Base-by-base conservation (phyloP, 345 rosid genomes). In the Turnera subulata region DNA sequence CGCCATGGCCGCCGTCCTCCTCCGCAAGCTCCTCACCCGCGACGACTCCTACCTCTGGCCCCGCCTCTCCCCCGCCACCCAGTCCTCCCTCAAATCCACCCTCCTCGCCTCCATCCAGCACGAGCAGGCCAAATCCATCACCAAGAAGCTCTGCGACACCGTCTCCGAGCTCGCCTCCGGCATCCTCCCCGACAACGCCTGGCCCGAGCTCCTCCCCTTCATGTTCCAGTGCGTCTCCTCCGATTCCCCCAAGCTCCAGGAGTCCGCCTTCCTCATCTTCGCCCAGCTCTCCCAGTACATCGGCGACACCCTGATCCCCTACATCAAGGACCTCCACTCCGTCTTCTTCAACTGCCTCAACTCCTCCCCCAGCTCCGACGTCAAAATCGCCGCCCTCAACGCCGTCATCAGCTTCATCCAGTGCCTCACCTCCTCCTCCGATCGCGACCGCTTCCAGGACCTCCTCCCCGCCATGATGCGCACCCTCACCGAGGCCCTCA, bases 181-280 rank as follows among this genome's bases (percentile, higher is more conserved):
- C 50, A 84, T 94, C 61, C 53, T 94, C 19, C 87, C 86, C 1
- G 96, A 90, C 1, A 84, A 88, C 23, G 92, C 87, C 0, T 94
- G 99, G 99, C 99, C 99, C 1, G 99, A 94, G 82, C 70, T 94
- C 37, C 58, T 94, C 23, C 99, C 97, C 2, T 94, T 90, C 46
- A 87, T 94, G 84, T 94, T 94, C 58, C 92, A 86, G 75, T 94
- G 97, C 60, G 96, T 94, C 0, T 77, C 92, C 0, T 85, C 95
- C 0, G 91, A 88, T 71, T 75, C 90, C 2, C 73, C 80, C 10
- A 90, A 86, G 60, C 64, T 90, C 63, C 97, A 94, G 79, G 99
- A 94, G 62, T 89, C 96, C 0, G 87, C 96, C 13, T 94, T 94
- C 73, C 69, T 94, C 47, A 84, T 94, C 10, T 77, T 90, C 53